These are phyloP conservation scores for Epipyxis sp. DNA, from an alignment of 108 stramenopile genomes.

Conservation along the genomic window DNA sequence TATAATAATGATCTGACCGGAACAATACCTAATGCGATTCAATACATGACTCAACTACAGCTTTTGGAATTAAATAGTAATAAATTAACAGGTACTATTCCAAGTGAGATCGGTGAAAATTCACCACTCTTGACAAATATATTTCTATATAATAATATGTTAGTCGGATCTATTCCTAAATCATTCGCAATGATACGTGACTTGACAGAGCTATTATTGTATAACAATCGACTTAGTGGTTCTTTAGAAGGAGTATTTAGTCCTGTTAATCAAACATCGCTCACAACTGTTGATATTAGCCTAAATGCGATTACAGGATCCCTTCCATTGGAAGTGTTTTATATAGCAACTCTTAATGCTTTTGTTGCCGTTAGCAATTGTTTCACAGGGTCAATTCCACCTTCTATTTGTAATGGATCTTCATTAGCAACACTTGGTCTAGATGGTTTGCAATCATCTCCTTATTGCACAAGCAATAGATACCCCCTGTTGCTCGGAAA, in stretches of 20 bases:
- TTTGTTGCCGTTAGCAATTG: not conserved
- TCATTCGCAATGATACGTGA: too few species aligned
- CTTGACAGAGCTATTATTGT: too few species aligned
- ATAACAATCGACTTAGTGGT: too few species aligned
- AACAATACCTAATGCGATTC: not conserved
- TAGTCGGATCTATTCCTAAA: too few species aligned
- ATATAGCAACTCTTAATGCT: not conserved
- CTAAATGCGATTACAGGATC: not conserved
- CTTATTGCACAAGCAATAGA: not conserved
- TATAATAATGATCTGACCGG: not conserved
- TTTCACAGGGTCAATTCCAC: not conserved
- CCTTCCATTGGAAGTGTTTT: not conserved
- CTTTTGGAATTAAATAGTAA: too few species aligned
- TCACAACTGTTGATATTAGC: not conserved
- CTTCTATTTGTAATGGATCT: not conserved
- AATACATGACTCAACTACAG: too few species aligned
- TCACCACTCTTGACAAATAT: too few species aligned
- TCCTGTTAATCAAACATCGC: not conserved
- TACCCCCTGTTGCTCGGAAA: not conserved
- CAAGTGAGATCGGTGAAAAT: too few species aligned
- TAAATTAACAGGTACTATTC: not conserved
- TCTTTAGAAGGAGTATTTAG: too few species aligned
- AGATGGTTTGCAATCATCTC: not conserved
- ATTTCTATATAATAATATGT: too few species aligned
- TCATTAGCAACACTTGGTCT: not conserved